phyloP scores from a whole-genome alignment of 371 early-diverging fungal genomes.

The Zychaea mexicana region DNA sequence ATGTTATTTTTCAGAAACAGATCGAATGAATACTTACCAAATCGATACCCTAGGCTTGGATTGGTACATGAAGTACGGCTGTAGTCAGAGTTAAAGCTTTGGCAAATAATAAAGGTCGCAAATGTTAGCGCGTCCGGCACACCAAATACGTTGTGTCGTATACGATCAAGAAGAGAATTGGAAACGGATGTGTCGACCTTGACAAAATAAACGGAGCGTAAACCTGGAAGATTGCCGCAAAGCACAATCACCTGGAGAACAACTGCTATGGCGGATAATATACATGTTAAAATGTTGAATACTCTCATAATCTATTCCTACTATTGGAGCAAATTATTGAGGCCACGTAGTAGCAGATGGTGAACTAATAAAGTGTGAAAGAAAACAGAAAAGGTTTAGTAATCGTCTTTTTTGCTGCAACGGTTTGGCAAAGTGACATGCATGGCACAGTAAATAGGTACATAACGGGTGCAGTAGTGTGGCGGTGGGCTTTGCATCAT shows the following conservation, averaged over 20 bases:
- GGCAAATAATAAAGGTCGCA: slow-evolving; percentile 17
- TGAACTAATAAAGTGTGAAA: too few relatives aligned
- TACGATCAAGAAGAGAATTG: slow-evolving; percentile 6
- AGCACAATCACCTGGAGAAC: slow-evolving; percentile 17
- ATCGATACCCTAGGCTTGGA: slow-evolving; percentile 17
- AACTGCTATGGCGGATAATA: slow-evolving; percentile 11
- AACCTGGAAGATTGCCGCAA: slow-evolving; percentile 16
- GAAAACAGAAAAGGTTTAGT: too few relatives aligned
- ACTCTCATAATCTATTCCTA: too few relatives aligned
- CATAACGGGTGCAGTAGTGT: too few relatives aligned
- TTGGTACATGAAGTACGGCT: slow-evolving; percentile 4
- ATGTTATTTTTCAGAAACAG: background rate
- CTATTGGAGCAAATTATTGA: too few relatives aligned
- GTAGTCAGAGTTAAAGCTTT: background rate
- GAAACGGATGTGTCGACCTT: slow-evolving; percentile 9
- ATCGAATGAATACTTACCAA: background rate
- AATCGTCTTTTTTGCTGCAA: too few relatives aligned
- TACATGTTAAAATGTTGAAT: slow-evolving; percentile 4
- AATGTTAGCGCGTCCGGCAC: slow-evolving; percentile 18
- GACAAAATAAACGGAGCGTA: slow-evolving; percentile 16
- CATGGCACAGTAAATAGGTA: too few relatives aligned
- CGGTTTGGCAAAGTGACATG: too few relatives aligned
- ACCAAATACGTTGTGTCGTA: slow-evolving; percentile 8
- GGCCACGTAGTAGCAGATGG: too few relatives aligned
- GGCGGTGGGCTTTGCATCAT: background rate